Evolutionary conservation across 352 stramenopile genomes (phyloP).

Genomic region (Globisporangium rhizosaccharum): DNA sequence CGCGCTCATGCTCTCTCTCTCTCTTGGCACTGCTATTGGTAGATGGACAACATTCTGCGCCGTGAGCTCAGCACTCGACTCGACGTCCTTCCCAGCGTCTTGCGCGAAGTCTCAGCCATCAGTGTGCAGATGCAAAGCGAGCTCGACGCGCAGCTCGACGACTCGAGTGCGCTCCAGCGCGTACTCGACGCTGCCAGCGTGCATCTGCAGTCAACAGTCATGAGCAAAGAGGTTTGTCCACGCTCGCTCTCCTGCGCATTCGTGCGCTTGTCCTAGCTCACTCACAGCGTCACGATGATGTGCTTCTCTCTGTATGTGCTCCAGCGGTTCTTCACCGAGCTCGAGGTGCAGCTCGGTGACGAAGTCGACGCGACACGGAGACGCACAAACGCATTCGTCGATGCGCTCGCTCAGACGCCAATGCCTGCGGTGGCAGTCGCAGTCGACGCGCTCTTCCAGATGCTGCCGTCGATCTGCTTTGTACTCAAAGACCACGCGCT

Average conservation of each 20-base stretch:
- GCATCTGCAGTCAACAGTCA: neutral
- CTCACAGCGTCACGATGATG: neutral
- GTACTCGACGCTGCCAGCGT: conserved; percentile 18
- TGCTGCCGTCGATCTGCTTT: conserved; percentile 39
- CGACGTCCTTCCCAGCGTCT: conserved; percentile 17
- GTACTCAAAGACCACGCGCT: conserved; percentile 33
- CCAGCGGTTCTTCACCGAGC: conserved; percentile 33
- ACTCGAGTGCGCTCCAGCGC: conserved; percentile 18
- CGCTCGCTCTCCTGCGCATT: neutral
- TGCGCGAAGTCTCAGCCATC: conserved; percentile 17
- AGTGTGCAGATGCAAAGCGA: conserved; percentile 15
- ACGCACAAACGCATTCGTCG: conserved; percentile 32
- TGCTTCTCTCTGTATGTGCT: neutral
- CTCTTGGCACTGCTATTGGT: neutral
- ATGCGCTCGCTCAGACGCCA: conserved; percentile 17
- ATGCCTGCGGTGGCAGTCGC: conserved; percentile 17
- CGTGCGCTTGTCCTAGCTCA: neutral
- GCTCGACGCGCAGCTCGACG: conserved; percentile 22
- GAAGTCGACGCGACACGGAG: conserved; percentile 26
- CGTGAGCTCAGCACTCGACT: conserved; percentile 24
- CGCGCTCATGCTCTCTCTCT: neutral
- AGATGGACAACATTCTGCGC: conserved; percentile 22
- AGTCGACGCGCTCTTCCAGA: conserved; percentile 24
- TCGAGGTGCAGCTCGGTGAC: conserved; percentile 39
- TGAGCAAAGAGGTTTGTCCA: conserved; percentile 1